These are phyloP conservation scores for Nadsonia fulvescens DNA, from an alignment of 805 yeast genomes.

Conservation along the genomic window DNA sequence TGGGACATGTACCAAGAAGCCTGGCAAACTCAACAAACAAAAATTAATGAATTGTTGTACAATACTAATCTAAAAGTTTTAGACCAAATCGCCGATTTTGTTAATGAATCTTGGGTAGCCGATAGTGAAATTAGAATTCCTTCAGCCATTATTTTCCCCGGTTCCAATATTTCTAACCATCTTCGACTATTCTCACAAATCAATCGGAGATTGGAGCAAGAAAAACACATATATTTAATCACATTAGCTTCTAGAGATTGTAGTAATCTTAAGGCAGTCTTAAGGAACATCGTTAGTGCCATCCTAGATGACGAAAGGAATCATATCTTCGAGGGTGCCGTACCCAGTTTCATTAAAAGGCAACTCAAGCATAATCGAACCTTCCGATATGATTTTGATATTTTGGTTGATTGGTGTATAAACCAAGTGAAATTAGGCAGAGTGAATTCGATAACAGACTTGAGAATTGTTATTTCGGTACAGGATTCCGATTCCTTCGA, in stretches of 20 bases:
- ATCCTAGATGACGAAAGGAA: slow-evolving; percentile 13
- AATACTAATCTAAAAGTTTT: slow-evolving; percentile 10
- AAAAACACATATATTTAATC: slow-evolving; percentile 9
- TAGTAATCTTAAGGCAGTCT: slow-evolving; percentile 16
- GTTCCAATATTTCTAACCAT: slow-evolving; percentile 20
- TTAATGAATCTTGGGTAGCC: slow-evolving; percentile 9
- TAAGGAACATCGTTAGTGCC: slow-evolving; percentile 18
- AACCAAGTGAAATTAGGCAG: slow-evolving; percentile 5
- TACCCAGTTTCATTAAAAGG: no score
- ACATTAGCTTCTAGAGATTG: slow-evolving; percentile 20
- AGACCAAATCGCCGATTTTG: slow-evolving; percentile 8
- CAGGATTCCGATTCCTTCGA: slow-evolving; percentile 25
- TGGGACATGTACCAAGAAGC: slow-evolving; percentile 25
- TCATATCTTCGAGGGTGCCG: slow-evolving; percentile 8
- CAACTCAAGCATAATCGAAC: slow-evolving; percentile 16
- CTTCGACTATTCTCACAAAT: slow-evolving; percentile 14
- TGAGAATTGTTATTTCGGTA: slow-evolving; percentile 15
- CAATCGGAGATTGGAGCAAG: slow-evolving; percentile 6
- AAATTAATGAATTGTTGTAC: slow-evolving; percentile 17
- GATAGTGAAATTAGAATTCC: slow-evolving; percentile 10
- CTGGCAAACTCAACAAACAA: slow-evolving; percentile 20
- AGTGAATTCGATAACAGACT: slow-evolving; percentile 2
- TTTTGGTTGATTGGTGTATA: slow-evolving; percentile 19
- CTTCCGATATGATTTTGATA: slow-evolving; percentile 20
- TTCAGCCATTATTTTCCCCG: slow-evolving; percentile 17